Conservation (phyloP, 2,329 filamentous ascomycete species). For the Fusarium sacchari region DNA sequence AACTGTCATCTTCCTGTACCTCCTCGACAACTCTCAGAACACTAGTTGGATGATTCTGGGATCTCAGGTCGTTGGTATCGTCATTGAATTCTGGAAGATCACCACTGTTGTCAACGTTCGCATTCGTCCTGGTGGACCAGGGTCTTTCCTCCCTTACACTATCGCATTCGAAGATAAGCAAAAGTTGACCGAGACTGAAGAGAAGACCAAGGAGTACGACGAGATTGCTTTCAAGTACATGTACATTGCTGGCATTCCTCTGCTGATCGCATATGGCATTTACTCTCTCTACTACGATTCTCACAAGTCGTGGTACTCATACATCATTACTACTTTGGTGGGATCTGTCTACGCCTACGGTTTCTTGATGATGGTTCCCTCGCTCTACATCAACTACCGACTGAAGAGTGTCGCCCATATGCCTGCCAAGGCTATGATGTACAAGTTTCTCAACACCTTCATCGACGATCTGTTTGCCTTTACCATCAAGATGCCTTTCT, state of each 20-base stretch:
- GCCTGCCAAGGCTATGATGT: conserved; percentile 95
- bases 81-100: conserved; percentile 87
- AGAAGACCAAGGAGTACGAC: conserved; percentile 99
- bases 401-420: conserved; percentile 96
- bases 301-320: conserved; percentile 99
- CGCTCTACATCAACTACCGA: conserved; percentile 98
- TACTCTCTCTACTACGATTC: conserved; percentile 94
- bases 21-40: conserved; percentile 96
- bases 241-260: conserved; percentile 89
- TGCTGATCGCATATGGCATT: conserved; percentile 86
- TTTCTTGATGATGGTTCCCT: conserved; percentile 99
- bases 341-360: conserved; percentile 97
- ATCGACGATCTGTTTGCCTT: conserved; percentile 99
- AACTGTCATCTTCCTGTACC: conserved; percentile 91
- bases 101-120: conserved; percentile 94
- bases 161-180: conserved; percentile 96
- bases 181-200: conserved; percentile 91
- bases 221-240: conserved; percentile 98
- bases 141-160: conserved; percentile 79
- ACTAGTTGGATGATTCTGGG: conserved; percentile 99
- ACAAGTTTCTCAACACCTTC: conserved; percentile 98
- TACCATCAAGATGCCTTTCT: conserved; percentile 98
- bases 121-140: conserved; percentile 73
- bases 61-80: conserved; percentile 83
- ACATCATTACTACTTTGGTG: conserved; percentile 92